These are phyloP conservation scores for Paraurostyla sp. DNA, from an alignment of 73 alveolate genomes.

Conservation along the genomic window DNA sequence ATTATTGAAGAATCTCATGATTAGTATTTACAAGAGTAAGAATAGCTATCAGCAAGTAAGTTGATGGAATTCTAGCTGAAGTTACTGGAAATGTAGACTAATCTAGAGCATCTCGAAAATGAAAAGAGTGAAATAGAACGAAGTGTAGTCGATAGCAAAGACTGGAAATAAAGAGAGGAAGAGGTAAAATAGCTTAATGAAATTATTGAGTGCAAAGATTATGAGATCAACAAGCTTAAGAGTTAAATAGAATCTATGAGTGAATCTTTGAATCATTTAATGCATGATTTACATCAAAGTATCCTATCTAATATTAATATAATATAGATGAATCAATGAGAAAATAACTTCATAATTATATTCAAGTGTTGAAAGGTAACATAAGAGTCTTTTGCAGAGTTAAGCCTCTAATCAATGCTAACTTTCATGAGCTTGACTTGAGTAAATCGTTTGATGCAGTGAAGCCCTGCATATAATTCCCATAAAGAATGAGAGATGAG, in stretches of 20 bases:
- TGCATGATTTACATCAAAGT: slow-evolving; percentile 40
- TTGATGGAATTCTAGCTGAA: not conserved
- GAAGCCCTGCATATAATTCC: not conserved
- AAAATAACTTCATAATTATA: slow-evolving; percentile 15
- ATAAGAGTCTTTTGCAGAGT: slow-evolving; percentile 93
- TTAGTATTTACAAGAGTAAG: no score
- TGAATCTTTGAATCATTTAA: slow-evolving; percentile 1
- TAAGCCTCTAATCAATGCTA: slow-evolving; percentile 67
- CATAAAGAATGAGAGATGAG: slow-evolving; percentile 21
- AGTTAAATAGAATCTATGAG: not conserved
- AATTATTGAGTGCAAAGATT: not conserved
- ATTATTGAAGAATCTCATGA: no score
- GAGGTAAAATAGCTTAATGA: not conserved
- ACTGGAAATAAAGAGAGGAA: not conserved
- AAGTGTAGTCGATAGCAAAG: not conserved
- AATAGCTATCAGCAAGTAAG: no score
- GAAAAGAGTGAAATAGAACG: slow-evolving; percentile 2
- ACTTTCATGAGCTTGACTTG: not conserved
- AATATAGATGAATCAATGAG: slow-evolving; percentile 45
- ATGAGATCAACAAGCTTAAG: slow-evolving; percentile 13
- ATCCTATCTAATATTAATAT: not conserved
- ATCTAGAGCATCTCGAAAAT: not conserved
- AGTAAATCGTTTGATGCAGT: not conserved
- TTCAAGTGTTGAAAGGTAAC: slow-evolving; percentile 81
- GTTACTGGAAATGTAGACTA: not conserved